Conservation (phyloP, 2,329 filamentous ascomycete genomes). For the Fusarium duplospermum region DNA sequence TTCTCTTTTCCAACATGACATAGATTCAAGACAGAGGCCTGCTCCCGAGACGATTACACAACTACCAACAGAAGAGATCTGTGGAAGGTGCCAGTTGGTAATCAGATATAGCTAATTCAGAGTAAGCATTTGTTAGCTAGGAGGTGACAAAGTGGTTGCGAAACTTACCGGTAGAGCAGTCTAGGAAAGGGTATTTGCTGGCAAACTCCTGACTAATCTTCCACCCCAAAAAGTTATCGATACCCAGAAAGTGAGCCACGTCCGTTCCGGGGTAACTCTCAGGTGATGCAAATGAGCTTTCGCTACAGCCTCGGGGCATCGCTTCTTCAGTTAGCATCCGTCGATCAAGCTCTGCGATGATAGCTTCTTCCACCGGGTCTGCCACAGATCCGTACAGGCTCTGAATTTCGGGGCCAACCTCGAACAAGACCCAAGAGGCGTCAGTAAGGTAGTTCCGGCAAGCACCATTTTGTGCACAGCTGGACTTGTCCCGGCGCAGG, state of each 20-base stretch:
- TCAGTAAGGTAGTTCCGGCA: not conserved
- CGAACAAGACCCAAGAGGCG: not conserved
- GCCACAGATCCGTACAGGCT: not conserved
- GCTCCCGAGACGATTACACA: too few relatives aligned
- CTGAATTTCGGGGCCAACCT: not conserved
- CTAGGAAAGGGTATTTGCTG: not conserved
- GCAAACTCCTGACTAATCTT: not conserved
- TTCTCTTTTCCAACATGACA: too few relatives aligned
- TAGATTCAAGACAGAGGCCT: too few relatives aligned
- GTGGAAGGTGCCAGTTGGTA: not conserved
- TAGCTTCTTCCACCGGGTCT: not conserved
- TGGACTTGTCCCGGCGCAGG: not conserved
- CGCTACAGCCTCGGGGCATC: not conserved
- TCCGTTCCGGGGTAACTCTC: not conserved
- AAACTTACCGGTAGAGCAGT: not conserved
- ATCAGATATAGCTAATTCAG: not conserved
- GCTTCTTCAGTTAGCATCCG: not conserved
- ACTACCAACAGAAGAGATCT: not conserved
- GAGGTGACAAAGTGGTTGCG: not conserved
- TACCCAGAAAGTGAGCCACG: not conserved
- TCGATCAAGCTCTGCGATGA: not conserved
- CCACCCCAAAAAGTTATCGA: not conserved
- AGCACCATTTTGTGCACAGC: not conserved
- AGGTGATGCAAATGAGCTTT: not conserved
- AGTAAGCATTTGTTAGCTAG: not conserved